Conservation (phyloP, 1,284 basidiomycete species). For the Microbotryomycetes sp. region DNA sequence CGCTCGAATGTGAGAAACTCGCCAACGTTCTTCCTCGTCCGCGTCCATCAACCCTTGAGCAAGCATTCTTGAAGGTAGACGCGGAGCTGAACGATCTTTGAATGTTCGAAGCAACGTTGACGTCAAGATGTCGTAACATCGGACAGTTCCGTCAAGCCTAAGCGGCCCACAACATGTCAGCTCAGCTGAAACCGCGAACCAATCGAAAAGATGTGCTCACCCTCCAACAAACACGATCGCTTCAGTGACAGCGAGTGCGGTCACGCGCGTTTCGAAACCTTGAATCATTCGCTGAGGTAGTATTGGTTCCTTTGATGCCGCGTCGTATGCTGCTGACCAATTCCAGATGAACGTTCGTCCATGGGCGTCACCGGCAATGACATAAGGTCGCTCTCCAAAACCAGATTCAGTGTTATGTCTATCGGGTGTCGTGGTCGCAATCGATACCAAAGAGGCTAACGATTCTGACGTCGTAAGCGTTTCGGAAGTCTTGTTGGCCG, state of each 20-base stretch:
- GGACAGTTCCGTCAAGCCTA: slow-evolving; percentile 32
- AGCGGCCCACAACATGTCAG: neutral
- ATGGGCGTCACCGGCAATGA: slow-evolving; percentile 28
- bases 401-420: too few species aligned
- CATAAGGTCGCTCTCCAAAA: slow-evolving; percentile 28
- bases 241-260: slow-evolving; percentile 28
- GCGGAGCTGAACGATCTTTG: slow-evolving; percentile 32
- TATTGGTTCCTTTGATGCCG: too few species aligned
- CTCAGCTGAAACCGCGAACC: too few species aligned
- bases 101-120: slow-evolving; percentile 28
- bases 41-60: slow-evolving; percentile 23
- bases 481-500: too few species aligned
- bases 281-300: slow-evolving; percentile 17
- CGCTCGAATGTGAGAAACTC: slow-evolving; percentile 26
- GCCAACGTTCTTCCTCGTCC: slow-evolving; percentile 35
- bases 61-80: slow-evolving; percentile 31
- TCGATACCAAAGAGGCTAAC: neutral
- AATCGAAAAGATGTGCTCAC: slow-evolving; percentile 5
- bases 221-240: slow-evolving; percentile 31
- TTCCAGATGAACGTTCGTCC: slow-evolving; percentile 32
- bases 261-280: slow-evolving; percentile 28
- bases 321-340: slow-evolving; percentile 23
- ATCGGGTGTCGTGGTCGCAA: too few species aligned
- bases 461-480: neutral
- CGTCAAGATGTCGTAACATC: slow-evolving; percentile 24